Conservation (phyloP, 164 flowering plant genomes). For the Litsea cubeba region DNA sequence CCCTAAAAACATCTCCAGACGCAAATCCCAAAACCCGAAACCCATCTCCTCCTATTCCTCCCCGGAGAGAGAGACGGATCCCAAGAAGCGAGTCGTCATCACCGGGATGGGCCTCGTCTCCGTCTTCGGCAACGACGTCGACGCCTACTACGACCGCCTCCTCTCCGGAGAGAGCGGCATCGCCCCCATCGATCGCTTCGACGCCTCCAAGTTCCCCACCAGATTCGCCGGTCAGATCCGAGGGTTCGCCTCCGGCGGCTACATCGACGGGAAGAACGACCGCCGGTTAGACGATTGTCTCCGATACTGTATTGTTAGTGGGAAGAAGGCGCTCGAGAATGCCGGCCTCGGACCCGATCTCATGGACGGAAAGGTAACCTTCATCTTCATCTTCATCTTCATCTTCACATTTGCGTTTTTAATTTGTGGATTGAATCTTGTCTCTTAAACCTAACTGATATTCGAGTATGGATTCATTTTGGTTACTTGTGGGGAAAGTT, state of each 20-base stretch:
- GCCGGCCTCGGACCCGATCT: conserved; percentile 65
- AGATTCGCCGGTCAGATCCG: conserved; percentile 91
- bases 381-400: background rate
- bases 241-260: conserved; percentile 59
- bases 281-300: conserved; percentile 80
- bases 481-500: too few species aligned
- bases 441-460: too few species aligned
- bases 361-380: conserved; percentile 44
- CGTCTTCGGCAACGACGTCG: conserved; percentile 83
- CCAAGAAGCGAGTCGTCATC: conserved; percentile 32
- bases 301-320: conserved; percentile 81
- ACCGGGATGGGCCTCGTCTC: conserved; percentile 45
- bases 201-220: conserved; percentile 86
- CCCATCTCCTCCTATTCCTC: background rate
- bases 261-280: conserved; percentile 88
- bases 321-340: conserved; percentile 76
- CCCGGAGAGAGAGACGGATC: conserved; percentile 28
- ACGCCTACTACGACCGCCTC: conserved; percentile 61
- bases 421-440: too few species aligned
- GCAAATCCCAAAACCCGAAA: background rate
- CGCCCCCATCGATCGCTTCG: conserved; percentile 65
- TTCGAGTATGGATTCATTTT: too few species aligned
- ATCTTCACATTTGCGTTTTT: background rate
- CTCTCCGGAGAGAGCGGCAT: conserved; percentile 76
- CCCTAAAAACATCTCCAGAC: background rate